These are phyloP conservation scores for Malus asiatica DNA, from an alignment of 306 rosid genomes.

Conservation along the genomic window DNA sequence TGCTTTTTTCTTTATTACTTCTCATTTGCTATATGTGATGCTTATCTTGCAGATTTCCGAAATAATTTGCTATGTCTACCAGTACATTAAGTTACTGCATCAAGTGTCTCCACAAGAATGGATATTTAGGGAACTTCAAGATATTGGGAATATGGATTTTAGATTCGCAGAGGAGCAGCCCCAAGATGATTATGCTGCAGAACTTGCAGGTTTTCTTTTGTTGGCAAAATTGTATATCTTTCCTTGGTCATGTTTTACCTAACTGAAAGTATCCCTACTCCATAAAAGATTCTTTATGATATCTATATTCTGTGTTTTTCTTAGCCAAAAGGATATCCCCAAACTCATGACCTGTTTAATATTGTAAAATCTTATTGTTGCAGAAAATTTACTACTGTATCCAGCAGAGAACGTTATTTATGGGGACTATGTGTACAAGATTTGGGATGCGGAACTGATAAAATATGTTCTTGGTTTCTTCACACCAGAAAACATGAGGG, in stretches of 20 bases:
- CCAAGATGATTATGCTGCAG: slow-evolving; percentile 94
- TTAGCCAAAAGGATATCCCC: background rate
- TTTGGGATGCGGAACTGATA: slow-evolving; percentile 74
- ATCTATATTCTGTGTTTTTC: background rate
- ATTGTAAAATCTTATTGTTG: slow-evolving; percentile 25
- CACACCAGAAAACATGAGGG: slow-evolving; percentile 87
- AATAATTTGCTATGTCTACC: slow-evolving; percentile 77
- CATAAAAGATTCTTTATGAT: background rate
- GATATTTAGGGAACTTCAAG: slow-evolving; percentile 92
- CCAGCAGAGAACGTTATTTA: slow-evolving; percentile 81
- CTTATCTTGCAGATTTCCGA: slow-evolving; percentile 57
- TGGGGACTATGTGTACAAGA: slow-evolving; percentile 70
- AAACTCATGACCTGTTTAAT: slow-evolving; percentile 1
- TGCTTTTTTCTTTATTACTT: slow-evolving; percentile 3
- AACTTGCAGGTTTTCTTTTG: slow-evolving; percentile 64
- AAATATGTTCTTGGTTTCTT: slow-evolving; percentile 67
- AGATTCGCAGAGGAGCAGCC: slow-evolving; percentile 95
- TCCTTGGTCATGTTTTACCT: background rate
- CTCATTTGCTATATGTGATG: slow-evolving; percentile 15
- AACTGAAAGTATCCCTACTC: background rate
- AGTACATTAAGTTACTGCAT: slow-evolving; percentile 66
- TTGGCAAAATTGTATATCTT: background rate
- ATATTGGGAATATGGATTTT: slow-evolving; percentile 90
- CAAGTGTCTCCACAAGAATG: slow-evolving; percentile 80
- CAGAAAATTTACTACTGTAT: slow-evolving; percentile 66